Conservation (phyloP, 1,284 basidiomycete species). For the Boletus semigastroideus region DNA sequence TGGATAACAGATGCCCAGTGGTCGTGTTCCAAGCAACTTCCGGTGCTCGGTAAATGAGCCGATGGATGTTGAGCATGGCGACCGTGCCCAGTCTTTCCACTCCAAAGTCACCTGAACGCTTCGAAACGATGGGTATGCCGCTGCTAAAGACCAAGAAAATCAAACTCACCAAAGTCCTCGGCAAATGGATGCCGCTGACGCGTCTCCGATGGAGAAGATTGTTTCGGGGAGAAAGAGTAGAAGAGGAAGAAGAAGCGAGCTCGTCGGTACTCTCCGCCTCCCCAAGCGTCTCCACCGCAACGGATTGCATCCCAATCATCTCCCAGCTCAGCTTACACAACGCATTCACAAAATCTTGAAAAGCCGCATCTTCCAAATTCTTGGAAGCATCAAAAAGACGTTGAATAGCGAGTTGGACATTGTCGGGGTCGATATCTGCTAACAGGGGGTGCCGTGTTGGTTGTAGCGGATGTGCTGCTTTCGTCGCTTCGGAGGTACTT, state of each 20-base stretch:
- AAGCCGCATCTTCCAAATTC: constrained; percentile 80
- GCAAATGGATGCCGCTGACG: constrained; percentile 82
- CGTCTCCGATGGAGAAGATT: constrained; percentile 62
- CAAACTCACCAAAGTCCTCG: constrained; percentile 65
- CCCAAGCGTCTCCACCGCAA: constrained; percentile 32
- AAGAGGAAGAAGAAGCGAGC: constrained; percentile 30
- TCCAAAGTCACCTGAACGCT: constrained; percentile 84
- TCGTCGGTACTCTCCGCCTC: constrained; percentile 46
- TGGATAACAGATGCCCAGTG: constrained; percentile 74
- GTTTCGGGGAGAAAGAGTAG: constrained; percentile 42
- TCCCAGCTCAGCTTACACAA: constrained; percentile 84
- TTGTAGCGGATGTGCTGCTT: constrained; percentile 15
- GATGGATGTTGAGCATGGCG: constrained; percentile 78
- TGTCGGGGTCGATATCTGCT: constrained; percentile 75
- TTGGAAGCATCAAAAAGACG: constrained; percentile 82
- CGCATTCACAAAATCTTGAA: constrained; percentile 78
- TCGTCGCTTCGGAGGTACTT: constrained; percentile 22
- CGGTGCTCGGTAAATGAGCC: constrained; percentile 78
- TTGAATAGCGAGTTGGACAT: constrained; percentile 70
- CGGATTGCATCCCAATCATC: constrained; percentile 84
- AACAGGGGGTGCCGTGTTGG: constrained; percentile 56
- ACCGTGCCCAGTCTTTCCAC: constrained; percentile 83
- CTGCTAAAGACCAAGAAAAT: neutral
- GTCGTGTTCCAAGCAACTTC: constrained; percentile 85
- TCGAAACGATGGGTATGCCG: constrained; percentile 4